Percentiles rank a stretch among this genome's conserved stretches.
phyloP scores from a whole-genome alignment of 495 filamentous ascomycete genomes.

The Hypoxylon trugodes region DNA sequence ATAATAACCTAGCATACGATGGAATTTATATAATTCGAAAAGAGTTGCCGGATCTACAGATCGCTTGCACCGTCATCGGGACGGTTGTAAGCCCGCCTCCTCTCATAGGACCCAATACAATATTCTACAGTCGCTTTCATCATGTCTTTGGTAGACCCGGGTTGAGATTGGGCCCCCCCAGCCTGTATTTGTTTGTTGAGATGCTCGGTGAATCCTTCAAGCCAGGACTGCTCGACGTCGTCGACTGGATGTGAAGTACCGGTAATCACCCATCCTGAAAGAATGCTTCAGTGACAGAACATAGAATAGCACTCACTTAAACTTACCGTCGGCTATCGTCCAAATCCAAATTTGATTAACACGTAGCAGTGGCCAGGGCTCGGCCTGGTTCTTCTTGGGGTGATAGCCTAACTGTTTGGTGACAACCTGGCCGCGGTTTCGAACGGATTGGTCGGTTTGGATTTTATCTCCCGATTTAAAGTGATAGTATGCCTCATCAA shows the following conservation, averaged over 20 bases:
- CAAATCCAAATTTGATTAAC: constrained; percentile 26
- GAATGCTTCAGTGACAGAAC: neutral
- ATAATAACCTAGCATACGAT: constrained; percentile 11
- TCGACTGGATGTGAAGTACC: constrained; percentile 18
- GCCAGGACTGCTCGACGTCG: constrained; percentile 12
- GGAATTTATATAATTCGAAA: constrained; percentile 27
- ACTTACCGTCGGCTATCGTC: constrained; percentile 19
- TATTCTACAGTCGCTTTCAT: constrained; percentile 21
- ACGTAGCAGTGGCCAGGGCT: constrained; percentile 4
- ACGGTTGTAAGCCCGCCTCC: constrained; percentile 1
- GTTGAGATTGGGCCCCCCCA: constrained; percentile 17
- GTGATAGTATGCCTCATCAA: constrained; percentile 21
- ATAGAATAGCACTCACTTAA: neutral
- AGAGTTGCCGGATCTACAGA: constrained; percentile 24
- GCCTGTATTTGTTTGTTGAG: constrained; percentile 19
- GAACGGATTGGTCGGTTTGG: neutral
- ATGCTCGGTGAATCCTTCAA: constrained; percentile 22
- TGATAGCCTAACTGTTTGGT: constrained; percentile 1
- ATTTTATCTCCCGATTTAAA: neutral
- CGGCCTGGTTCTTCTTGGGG: neutral
- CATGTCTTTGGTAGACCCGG: constrained; percentile 25
- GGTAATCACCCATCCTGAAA: constrained; percentile 12
- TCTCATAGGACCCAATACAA: constrained; percentile 19
- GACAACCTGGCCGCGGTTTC: constrained; percentile 13
- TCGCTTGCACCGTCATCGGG: constrained; percentile 8